These are phyloP conservation scores for Meripilus lineatus DNA, from an alignment of 1,284 basidiomycete species.

Conservation along the genomic window DNA sequence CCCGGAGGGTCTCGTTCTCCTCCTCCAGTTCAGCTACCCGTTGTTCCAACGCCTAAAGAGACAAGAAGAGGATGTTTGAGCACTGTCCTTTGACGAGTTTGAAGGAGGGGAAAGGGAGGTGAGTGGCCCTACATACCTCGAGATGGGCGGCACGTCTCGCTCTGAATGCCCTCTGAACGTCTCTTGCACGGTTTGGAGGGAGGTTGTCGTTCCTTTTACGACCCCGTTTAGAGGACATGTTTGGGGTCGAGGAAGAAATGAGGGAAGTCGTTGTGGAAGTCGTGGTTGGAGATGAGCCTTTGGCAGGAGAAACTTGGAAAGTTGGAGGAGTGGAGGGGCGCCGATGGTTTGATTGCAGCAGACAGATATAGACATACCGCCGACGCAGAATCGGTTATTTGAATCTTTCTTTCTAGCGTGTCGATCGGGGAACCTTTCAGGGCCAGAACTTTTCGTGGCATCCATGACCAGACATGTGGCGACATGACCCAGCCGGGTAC, in stretches of 20 bases:
- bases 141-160: conserved; percentile 87
- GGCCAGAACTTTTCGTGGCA: conserved; percentile 2
- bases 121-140: conserved; percentile 63
- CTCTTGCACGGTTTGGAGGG: conserved; percentile 86
- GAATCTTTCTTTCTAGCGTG: conserved; percentile 18
- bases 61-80: conserved; percentile 12
- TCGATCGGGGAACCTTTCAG: conserved; percentile 15
- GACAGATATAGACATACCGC: conserved; percentile 18
- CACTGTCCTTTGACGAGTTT: not conserved
- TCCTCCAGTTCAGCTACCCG: conserved; percentile 81
- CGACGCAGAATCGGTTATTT: conserved; percentile 14
- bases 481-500: not conserved
- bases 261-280: conserved; percentile 16
- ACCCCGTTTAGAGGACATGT: conserved; percentile 82
- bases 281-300: too few species aligned
- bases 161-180: conserved; percentile 90
- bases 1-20: conserved; percentile 77
- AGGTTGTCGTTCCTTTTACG: conserved; percentile 90
- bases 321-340: conserved; percentile 26
- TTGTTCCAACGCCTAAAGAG: conserved; percentile 69
- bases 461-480: not conserved
- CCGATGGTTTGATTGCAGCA: conserved; percentile 9
- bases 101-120: conserved; percentile 1
- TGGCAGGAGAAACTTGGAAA: too few species aligned
- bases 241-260: conserved; percentile 14